phyloP scores from a whole-genome alignment of 208 protist species.

The Acanthamoeba healyi region DNA sequence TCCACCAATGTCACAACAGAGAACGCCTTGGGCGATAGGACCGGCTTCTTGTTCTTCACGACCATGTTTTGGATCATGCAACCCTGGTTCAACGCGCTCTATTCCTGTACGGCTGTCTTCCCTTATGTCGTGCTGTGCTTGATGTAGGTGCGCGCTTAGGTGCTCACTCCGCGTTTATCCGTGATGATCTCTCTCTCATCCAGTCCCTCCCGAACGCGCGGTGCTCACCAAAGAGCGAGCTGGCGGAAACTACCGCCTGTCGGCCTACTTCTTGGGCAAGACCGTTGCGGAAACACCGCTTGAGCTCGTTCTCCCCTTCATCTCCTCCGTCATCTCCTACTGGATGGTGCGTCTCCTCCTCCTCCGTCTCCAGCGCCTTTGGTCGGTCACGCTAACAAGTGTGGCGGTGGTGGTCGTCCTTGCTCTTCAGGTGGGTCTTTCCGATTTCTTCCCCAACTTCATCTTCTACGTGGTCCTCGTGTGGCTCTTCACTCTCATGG shows the following conservation, averaged over 20 bases:
- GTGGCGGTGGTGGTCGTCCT: no score
- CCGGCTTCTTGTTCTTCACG: constrained; percentile 77
- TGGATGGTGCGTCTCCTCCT: constrained; percentile 63
- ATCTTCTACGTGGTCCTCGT: constrained; percentile 74
- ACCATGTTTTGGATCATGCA: constrained; percentile 80
- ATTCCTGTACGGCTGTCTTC: not conserved
- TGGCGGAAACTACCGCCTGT: constrained; percentile 70
- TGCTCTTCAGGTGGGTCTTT: not conserved
- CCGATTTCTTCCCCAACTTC: constrained; percentile 24
- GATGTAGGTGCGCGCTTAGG: not conserved
- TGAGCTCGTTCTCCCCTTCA: constrained; percentile 75
- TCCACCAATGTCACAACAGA: no score
- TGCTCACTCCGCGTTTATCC: not conserved
- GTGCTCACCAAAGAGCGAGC: constrained; percentile 80
- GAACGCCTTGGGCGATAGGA: not conserved
- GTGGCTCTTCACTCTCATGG: constrained; percentile 44
- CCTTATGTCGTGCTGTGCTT: not conserved
- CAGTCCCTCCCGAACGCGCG: constrained; percentile 75
- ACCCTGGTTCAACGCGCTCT: constrained; percentile 62
- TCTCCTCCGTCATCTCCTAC: constrained; percentile 79
- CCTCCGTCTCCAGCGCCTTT: no score
- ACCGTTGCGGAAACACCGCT: constrained; percentile 76
- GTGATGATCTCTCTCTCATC: not conserved
- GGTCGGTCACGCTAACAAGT: no score
- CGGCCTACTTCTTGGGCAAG: constrained; percentile 84